Evolutionary conservation across 2,329 filamentous ascomycete species (phyloP), one percentile per base, ranked within the genome.

Genomic region (Cladobotryum mycophilum): DNA sequence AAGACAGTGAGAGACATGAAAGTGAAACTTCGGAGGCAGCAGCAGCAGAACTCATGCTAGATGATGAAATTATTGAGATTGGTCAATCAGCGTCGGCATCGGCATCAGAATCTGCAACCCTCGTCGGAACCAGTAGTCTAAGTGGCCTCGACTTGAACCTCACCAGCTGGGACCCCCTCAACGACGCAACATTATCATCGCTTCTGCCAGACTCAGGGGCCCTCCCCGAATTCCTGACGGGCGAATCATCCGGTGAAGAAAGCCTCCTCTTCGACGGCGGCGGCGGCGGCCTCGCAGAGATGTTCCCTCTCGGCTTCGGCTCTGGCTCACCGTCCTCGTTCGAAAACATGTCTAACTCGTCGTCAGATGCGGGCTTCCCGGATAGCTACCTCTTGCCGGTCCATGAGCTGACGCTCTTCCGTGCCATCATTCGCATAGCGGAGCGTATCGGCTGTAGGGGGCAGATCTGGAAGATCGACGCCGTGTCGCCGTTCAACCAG

Each of bases 321-420:
- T 49, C 62, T 20, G 54, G 58, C 35, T 51, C 48, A 11, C 51
- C 59, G 3, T 52, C 60, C 2, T 55, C 60, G 7, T 56, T 64
- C 25, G 48, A 52, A 36, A 49, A 42, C 38, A 53, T 54, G 4
- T 55, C 60, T 5, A 47, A 47, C 35, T 52, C 58, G 5, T 54
- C 61, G 5, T 57, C 60, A 5, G 51, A 59, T 17, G 34, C 57
- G 43, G 58, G 59, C 36, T 69, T 69, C 48, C 65, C 71, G 1
- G 78, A 80, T 60, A 76, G 74, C 43, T 76, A 72, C 56, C 64
- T 70, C 44, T 64, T 80, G 5, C 72, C 76, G 1, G 61, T 79
- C 11, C 66, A 70, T n/a, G 70, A 76, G 38, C 63, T 81, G 17
- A 72, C 68, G 4, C 63, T 81, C 3, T 62, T 81, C 36, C 70